A percentile compares a stretch with the other conserved stretches of the same genome.
These are phyloP conservation scores for Zalaria sp. DNA, from an alignment of 2,329 filamentous ascomycete genomes.

Conservation along the genomic window DNA sequence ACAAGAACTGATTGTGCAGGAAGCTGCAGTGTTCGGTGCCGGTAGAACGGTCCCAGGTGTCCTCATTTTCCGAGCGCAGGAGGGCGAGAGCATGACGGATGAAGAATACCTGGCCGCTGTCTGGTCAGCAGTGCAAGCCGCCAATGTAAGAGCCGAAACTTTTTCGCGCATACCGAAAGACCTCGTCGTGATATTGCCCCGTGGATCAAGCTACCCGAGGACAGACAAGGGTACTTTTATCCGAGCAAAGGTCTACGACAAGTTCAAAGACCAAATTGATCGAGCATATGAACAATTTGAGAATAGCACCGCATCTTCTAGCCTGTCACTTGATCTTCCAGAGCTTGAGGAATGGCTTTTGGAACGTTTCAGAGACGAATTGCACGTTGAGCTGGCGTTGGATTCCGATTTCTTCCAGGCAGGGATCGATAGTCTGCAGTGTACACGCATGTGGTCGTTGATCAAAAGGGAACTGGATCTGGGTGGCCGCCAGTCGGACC, in stretches of 20 bases:
- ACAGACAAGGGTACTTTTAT: slow-evolving; percentile 47
- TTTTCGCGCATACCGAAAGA: slow-evolving; percentile 41
- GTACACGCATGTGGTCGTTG: slow-evolving; percentile 39
- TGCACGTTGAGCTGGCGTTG: slow-evolving; percentile 9
- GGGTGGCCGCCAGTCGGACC: slow-evolving; percentile 21
- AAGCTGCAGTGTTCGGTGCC: slow-evolving; percentile 44
- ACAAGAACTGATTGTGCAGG: slow-evolving; percentile 37
- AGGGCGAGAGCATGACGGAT: slow-evolving; percentile 25
- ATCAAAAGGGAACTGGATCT: slow-evolving; percentile 39
- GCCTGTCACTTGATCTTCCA: slow-evolving; percentile 12
- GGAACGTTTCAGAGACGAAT: slow-evolving; percentile 17
- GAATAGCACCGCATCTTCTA: slow-evolving; percentile 4
- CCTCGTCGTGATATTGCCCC: slow-evolving; percentile 35
- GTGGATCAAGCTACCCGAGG: slow-evolving; percentile 30
- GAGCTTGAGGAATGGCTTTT: slow-evolving; percentile 19
- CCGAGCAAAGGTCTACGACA: slow-evolving; percentile 34
- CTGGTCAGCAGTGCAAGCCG: slow-evolving; percentile 35
- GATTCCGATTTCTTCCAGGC: slow-evolving; percentile 42
- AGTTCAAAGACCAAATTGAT: slow-evolving; percentile 36
- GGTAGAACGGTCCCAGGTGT: slow-evolving; percentile 39
- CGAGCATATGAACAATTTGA: slow-evolving; percentile 23
- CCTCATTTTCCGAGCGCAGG: slow-evolving; percentile 36
- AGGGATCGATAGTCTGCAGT: slow-evolving; percentile 45
- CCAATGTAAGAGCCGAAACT: slow-evolving; percentile 35
- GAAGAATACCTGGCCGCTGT: slow-evolving; percentile 34